phyloP scores from a whole-genome alignment of 176 grass and related monocot genomes.

The Eragrostis curvula region DNA sequence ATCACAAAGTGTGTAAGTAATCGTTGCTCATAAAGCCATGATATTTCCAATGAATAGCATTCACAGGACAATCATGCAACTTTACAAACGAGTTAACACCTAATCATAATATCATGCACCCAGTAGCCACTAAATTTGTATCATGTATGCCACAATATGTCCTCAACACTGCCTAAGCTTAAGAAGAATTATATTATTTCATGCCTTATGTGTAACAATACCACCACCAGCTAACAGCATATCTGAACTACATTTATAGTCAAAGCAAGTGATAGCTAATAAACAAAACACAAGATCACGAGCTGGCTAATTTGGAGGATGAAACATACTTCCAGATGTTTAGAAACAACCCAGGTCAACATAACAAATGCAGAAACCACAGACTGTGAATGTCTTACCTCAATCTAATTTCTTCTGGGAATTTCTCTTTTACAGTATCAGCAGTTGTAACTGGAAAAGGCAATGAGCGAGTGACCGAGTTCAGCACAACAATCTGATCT shows the following conservation, averaged over 20 bases:
- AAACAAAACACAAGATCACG: not conserved
- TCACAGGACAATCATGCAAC: not conserved
- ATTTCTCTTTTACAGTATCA: slow-evolving; percentile 76
- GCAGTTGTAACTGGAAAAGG: slow-evolving; percentile 91
- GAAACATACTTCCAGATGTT: not conserved
- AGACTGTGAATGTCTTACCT: slow-evolving; percentile 55
- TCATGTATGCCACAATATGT: not conserved
- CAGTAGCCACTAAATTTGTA: slow-evolving; percentile 8
- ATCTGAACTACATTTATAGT: not conserved
- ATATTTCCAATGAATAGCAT: not conserved
- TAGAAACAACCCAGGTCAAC: not conserved
- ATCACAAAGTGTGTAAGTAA: slow-evolving; percentile 29
- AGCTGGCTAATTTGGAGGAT: slow-evolving; percentile 5
- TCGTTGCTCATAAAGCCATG: not conserved
- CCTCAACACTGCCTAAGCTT: slow-evolving; percentile 8
- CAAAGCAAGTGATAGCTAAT: slow-evolving; percentile 20
- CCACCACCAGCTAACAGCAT: slow-evolving; percentile 10
- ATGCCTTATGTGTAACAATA: not conserved
- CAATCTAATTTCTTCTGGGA: slow-evolving; percentile 94
- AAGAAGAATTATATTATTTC: slow-evolving; percentile 10
- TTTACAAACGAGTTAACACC: not conserved
- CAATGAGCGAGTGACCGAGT: slow-evolving; percentile 77
- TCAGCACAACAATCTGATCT: slow-evolving; percentile 76
- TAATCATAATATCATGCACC: slow-evolving; percentile 3
- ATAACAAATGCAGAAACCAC: slow-evolving; percentile 21